Evolutionary conservation across 1,284 basidiomycete species (phyloP).

Genomic region (Pascua sp.): DNA sequence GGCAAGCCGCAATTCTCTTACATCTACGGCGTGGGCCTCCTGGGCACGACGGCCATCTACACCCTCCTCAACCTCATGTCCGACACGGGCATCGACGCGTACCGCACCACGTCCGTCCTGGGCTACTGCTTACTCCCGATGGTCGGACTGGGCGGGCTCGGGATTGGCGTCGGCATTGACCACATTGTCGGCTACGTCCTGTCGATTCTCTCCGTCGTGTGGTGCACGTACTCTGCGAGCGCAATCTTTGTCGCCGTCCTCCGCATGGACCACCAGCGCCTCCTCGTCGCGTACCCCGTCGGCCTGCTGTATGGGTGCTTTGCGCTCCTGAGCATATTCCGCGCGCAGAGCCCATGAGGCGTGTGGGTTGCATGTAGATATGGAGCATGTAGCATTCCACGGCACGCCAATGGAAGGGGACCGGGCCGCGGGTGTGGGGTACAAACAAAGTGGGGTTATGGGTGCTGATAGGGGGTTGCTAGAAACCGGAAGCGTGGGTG

Average conservation of each 20-base stretch:
- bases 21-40: constrained; percentile 94
- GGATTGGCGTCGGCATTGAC: constrained; percentile 81
- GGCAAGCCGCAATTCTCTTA: constrained; percentile 99
- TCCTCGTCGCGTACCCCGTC: constrained; percentile 90
- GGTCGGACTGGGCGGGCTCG: constrained; percentile 89
- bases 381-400: not conserved
- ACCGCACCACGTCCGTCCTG: constrained; percentile 90
- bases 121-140: constrained; percentile 97
- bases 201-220: constrained; percentile 73
- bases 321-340: constrained; percentile 67
- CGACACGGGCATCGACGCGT: constrained; percentile 90
- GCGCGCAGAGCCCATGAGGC: not conserved
- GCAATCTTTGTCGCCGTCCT: constrained; percentile 90
- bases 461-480: no score
- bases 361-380: constrained; percentile 18
- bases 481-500: no score
- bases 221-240: constrained; percentile 93
- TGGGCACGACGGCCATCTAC: constrained; percentile 93
- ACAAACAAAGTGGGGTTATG: no score
- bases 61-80: constrained; percentile 96
- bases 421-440: no score
- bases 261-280: constrained; percentile 85
- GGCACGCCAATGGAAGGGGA: no score
- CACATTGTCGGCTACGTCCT: constrained; percentile 78
- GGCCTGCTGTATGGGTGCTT: constrained; percentile 89